phyloP scores from a whole-genome alignment of 2,329 filamentous ascomycete species.

The Lecanicillium sp. region DNA sequence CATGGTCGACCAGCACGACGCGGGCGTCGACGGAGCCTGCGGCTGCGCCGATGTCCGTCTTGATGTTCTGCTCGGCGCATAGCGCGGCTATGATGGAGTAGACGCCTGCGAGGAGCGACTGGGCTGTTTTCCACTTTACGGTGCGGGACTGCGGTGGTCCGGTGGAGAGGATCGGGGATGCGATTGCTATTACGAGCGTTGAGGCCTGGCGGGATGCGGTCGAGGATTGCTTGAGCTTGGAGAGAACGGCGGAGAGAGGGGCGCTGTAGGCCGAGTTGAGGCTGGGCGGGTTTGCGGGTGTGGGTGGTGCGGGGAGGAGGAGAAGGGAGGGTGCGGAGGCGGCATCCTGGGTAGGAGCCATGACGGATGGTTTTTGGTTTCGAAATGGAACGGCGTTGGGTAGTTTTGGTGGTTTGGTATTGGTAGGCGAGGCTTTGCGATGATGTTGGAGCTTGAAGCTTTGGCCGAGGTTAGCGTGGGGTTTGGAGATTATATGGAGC shows the following conservation, averaged over 20 bases:
- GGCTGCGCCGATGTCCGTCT: constrained; percentile 44
- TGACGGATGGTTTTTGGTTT: not conserved
- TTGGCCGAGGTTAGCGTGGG: no score
- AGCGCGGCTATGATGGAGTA: constrained; percentile 71
- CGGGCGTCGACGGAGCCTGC: constrained; percentile 68
- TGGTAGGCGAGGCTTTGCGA: no score
- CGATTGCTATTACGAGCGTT: constrained; percentile 48
- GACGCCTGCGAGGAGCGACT: constrained; percentile 64
- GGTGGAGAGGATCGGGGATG: constrained; percentile 51
- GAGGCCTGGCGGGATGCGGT: constrained; percentile 23
- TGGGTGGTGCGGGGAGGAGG: constrained; percentile 55
- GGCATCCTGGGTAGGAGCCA: not conserved
- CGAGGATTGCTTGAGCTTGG: constrained; percentile 32
- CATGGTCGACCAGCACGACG: constrained; percentile 63
- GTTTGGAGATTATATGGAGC: no score
- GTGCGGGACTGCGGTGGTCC: constrained; percentile 28
- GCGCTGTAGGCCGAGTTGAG: constrained; percentile 53
- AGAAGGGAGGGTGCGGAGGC: constrained; percentile 35
- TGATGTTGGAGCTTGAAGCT: no score
- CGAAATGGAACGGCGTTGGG: no score
- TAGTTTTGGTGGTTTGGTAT: no score
- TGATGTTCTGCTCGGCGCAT: constrained; percentile 54
- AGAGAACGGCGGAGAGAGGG: constrained; percentile 46
- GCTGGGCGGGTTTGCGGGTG: constrained; percentile 39
- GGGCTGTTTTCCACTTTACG: constrained; percentile 57